phyloP scores from a whole-genome alignment of 805 yeast species.

The Teunomyces atbi region DNA sequence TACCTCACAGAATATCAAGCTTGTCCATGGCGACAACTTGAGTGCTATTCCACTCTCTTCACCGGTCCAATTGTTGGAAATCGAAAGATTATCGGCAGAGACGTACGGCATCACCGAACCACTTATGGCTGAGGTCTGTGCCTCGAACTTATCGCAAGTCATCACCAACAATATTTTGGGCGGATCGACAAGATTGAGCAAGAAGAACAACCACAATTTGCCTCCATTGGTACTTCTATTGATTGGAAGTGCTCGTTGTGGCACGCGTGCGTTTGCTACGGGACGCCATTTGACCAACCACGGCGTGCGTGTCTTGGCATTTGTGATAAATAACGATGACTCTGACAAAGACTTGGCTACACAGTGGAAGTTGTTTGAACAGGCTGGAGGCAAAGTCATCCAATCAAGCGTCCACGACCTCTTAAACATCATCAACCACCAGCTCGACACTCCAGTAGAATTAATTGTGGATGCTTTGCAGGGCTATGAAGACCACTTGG shows the following conservation, averaged over 20 bases:
- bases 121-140: conserved; percentile 61
- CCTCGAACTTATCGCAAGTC: conserved; percentile 60
- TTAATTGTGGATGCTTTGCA: conserved; percentile 80
- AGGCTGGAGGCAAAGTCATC: conserved; percentile 65
- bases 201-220: conserved; percentile 64
- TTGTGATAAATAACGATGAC: conserved; percentile 34
- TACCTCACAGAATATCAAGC: conserved; percentile 13
- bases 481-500: conserved; percentile 71
- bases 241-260: conserved; percentile 73
- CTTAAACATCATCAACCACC: conserved; percentile 37
- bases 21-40: conserved; percentile 18
- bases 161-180: conserved; percentile 60
- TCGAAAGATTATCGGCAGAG: conserved; percentile 59
- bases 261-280: conserved; percentile 71
- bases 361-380: conserved; percentile 56
- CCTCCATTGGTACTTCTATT: conserved; percentile 74
- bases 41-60: conserved; percentile 60
- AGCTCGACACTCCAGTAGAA: conserved; percentile 72
- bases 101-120: conserved; percentile 48
- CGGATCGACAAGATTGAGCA: conserved; percentile 61
- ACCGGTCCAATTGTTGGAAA: conserved; percentile 75
- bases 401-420: conserved; percentile 33
- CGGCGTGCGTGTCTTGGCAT: conserved; percentile 66
- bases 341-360: conserved; percentile 43
- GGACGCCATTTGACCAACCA: conserved; percentile 78